phyloP scores from a whole-genome alignment of 495 filamentous ascomycete species.

The Penicillium soppii region DNA sequence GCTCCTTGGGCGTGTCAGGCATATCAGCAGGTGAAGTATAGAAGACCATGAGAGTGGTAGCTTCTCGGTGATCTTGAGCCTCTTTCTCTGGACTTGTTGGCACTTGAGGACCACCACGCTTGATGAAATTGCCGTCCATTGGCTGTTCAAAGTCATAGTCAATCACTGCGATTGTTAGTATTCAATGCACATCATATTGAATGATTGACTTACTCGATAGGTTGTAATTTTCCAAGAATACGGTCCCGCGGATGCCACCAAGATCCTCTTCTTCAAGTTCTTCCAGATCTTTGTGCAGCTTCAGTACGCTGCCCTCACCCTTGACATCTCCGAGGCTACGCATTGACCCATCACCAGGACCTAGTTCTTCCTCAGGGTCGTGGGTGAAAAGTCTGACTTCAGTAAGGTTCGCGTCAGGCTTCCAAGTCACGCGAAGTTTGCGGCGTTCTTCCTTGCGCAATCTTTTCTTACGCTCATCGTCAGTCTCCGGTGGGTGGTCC shows the following conservation, averaged over 20 bases:
- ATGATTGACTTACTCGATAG: constrained; percentile 37
- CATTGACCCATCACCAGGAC: constrained; percentile 62
- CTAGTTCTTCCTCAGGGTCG: constrained; percentile 76
- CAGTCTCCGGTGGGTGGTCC: constrained; percentile 65
- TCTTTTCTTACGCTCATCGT: constrained; percentile 69
- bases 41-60: constrained; percentile 77
- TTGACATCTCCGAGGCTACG: constrained; percentile 70
- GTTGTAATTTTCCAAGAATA: constrained; percentile 41
- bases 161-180: constrained; percentile 41
- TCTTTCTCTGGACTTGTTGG: constrained; percentile 65
- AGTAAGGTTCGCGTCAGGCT: constrained; percentile 68
- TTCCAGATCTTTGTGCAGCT: constrained; percentile 63
- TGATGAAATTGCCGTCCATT: constrained; percentile 51
- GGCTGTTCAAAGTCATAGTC: constrained; percentile 57
- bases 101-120: constrained; percentile 59
- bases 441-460: constrained; percentile 77
- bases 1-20: constrained; percentile 74
- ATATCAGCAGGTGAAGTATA: constrained; percentile 74
- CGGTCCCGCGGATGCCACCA: constrained; percentile 45
- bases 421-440: constrained; percentile 69
- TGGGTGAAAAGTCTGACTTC: constrained; percentile 73
- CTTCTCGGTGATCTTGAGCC: constrained; percentile 69
- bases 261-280: constrained; percentile 70
- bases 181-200: not conserved
- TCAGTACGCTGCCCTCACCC: constrained; percentile 78